These are phyloP conservation scores for Yamadazyma epiphylla DNA, from an alignment of 1,139 yeast species.

Conservation along the genomic window DNA sequence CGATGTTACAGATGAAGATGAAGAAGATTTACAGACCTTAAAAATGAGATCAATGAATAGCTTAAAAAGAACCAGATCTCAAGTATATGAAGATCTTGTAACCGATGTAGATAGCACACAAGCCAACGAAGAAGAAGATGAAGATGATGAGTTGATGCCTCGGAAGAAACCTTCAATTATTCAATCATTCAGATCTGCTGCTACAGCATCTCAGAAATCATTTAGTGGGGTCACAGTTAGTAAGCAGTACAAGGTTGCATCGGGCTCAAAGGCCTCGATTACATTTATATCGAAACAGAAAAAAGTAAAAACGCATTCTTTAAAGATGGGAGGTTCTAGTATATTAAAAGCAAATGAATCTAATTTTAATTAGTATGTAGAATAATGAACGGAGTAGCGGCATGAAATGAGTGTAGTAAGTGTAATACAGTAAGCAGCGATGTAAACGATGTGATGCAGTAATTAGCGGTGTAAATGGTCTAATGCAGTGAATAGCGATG, in stretches of 20 bases:
- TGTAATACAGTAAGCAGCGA: no score
- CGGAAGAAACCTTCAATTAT: slow-evolving; percentile 46
- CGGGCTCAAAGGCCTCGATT: slow-evolving; percentile 58
- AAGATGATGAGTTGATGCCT: slow-evolving; percentile 34
- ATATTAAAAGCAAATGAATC: slow-evolving; percentile 3
- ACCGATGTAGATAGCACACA: slow-evolving; percentile 9
- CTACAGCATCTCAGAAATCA: slow-evolving; percentile 31
- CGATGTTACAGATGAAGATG: slow-evolving; percentile 25
- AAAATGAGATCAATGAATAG: slow-evolving; percentile 41
- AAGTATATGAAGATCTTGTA: slow-evolving; percentile 11
- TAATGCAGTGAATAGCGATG: no score
- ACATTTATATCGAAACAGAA: slow-evolving; percentile 45
- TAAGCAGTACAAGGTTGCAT: slow-evolving; percentile 52
- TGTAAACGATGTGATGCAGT: no score
- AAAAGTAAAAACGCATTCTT: not conserved
- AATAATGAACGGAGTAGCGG: not conserved
- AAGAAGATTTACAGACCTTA: slow-evolving; percentile 39
- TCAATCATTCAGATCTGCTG: slow-evolving; percentile 40
- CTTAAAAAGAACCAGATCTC: slow-evolving; percentile 16
- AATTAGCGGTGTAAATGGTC: no score
- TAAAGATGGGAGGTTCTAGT: slow-evolving; percentile 1
- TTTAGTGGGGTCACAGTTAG: slow-evolving; percentile 56
- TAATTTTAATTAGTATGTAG: slow-evolving; percentile 3
- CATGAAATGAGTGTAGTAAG: no score
- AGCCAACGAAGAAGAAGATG: slow-evolving; percentile 10